phyloP scores from a whole-genome alignment of 805 yeast species.

The Cyberlindnera subsufficiens region DNA sequence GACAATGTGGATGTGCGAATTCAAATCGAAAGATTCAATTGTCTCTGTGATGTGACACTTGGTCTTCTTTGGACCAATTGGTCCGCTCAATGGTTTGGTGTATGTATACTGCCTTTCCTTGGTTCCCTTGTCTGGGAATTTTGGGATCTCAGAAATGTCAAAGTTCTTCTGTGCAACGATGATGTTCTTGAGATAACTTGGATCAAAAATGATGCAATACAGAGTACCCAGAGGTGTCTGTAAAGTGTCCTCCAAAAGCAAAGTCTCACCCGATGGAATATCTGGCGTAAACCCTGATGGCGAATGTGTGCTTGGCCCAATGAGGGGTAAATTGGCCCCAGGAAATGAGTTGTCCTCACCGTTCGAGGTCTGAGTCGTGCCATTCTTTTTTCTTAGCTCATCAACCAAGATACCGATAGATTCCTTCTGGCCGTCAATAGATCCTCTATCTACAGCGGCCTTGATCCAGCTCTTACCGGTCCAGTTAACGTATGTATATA shows the following conservation, averaged over 20 bases:
- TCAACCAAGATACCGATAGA: slow-evolving; percentile 42
- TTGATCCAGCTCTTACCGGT: slow-evolving; percentile 74
- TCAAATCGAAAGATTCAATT: slow-evolving; percentile 49
- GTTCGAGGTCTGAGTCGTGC: slow-evolving; percentile 6
- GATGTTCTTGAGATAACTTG: slow-evolving; percentile 39
- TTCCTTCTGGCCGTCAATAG: slow-evolving; percentile 66
- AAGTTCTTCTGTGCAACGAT: slow-evolving; percentile 56
- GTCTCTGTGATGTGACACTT: slow-evolving; percentile 58
- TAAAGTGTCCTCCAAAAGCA: slow-evolving; percentile 43
- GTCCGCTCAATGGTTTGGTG: slow-evolving; percentile 65
- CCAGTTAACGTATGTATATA: slow-evolving; percentile 62
- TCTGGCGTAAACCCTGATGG: slow-evolving; percentile 40
- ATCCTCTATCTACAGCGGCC: slow-evolving; percentile 68
- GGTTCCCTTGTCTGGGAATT: slow-evolving; percentile 26
- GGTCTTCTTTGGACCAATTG: slow-evolving; percentile 92
- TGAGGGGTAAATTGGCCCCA: slow-evolving; percentile 24
- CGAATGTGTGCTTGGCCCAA: slow-evolving; percentile 35
- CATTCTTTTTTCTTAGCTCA: slow-evolving; percentile 28
- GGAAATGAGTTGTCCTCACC: slow-evolving; percentile 13
- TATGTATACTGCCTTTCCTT: slow-evolving; percentile 53
- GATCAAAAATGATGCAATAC: slow-evolving; percentile 51
- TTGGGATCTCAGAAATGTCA: slow-evolving; percentile 43
- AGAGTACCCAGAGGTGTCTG: slow-evolving; percentile 65
- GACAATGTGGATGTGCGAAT: slow-evolving; percentile 51
- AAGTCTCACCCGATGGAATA: slow-evolving; percentile 43